Evolutionary conservation across 2,329 filamentous ascomycete genomes (phyloP).

Genomic region (Cladorrhinum sp.): DNA sequence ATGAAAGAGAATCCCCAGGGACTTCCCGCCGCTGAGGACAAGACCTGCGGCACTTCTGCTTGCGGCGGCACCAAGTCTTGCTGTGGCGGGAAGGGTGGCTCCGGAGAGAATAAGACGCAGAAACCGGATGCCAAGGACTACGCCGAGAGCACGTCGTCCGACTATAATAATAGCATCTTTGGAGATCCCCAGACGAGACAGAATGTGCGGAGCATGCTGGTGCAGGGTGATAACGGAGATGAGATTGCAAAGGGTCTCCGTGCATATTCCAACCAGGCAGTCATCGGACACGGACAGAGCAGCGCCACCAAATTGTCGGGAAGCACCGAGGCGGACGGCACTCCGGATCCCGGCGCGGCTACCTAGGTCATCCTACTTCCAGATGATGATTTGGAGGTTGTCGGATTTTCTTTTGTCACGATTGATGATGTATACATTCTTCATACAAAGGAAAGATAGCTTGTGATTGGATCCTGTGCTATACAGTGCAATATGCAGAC

Average conservation of each 20-base stretch:
- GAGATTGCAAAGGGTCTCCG: neutral
- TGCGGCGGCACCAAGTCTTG: neutral
- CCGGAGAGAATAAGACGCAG: neutral
- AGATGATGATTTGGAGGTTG: no score
- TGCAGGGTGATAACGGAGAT: neutral
- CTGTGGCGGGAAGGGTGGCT: neutral
- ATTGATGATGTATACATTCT: neutral
- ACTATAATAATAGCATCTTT: neutral
- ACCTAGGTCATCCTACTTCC: no score
- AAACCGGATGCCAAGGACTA: neutral
- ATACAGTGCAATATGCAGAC: neutral
- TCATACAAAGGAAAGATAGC: no score
- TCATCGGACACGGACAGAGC: no score
- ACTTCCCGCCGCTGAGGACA: neutral
- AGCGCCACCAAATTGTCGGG: no score
- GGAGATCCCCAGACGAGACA: neutral
- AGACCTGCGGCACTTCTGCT: neutral
- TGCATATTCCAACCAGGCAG: no score
- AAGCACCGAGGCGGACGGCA: no score
- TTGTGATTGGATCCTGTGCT: neutral
- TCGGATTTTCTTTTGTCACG: no score
- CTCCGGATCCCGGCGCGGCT: no score
- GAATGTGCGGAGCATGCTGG: neutral
- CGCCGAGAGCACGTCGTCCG: neutral
- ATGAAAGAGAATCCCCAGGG: neutral